phyloP scores from a whole-genome alignment of 2,329 filamentous ascomycete genomes.

The Coniochaeta sp. region DNA sequence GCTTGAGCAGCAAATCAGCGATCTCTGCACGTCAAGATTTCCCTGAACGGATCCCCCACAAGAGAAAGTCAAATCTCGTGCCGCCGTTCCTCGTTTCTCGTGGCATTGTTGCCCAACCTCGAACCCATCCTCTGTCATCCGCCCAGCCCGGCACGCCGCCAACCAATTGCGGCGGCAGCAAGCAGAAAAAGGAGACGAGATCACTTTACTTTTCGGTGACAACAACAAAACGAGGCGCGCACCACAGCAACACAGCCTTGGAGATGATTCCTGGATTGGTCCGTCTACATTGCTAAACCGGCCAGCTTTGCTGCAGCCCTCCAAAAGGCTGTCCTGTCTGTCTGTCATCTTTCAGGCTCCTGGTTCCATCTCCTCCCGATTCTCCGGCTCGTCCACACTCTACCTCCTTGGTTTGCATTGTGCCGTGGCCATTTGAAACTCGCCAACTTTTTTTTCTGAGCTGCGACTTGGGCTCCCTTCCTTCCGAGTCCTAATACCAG shows the following conservation, averaged over 20 bases:
- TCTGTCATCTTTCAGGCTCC: not conserved
- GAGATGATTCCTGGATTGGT: not conserved
- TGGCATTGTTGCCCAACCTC: constrained; percentile 1
- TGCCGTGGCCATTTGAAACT: constrained; percentile 11
- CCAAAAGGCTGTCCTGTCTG: not conserved
- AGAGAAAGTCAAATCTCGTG: not conserved
- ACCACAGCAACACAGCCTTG: not conserved
- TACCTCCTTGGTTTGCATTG: constrained; percentile 6
- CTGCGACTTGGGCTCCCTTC: not conserved
- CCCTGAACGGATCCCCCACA: not conserved
- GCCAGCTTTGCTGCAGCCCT: not conserved
- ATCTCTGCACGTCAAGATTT: not conserved
- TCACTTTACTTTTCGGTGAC: not conserved
- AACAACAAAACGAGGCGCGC: constrained; percentile 1
- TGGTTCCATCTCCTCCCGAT: not conserved
- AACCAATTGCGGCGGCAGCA: not conserved
- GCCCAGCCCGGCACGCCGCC: not conserved
- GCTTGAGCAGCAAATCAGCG: not conserved
- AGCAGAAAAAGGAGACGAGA: not conserved
- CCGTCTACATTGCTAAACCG: not conserved
- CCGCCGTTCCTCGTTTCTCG: not conserved
- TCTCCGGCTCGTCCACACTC: not conserved
- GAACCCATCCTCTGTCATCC: not conserved
- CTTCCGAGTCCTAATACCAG: not conserved
- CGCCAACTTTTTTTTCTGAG: constrained; percentile 4